phyloP scores from a whole-genome alignment of 2,329 filamentous ascomycete genomes.

The Botrytis pseudocinerea region DNA sequence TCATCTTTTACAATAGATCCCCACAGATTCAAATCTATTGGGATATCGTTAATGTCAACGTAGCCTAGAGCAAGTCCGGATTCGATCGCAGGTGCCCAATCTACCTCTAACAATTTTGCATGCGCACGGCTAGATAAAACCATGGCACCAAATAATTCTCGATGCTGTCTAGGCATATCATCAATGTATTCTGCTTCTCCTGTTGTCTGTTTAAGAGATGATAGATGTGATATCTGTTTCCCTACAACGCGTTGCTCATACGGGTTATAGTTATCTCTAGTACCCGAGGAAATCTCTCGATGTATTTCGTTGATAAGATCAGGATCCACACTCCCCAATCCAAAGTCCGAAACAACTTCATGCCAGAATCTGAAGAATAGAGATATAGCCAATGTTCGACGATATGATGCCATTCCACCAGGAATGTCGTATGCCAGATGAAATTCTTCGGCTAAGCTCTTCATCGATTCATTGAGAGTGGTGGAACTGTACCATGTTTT shows the following conservation, averaged over 20 bases:
- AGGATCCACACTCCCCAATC: slow-evolving; percentile 58
- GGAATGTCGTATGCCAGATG: slow-evolving; percentile 84
- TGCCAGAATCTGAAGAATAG: slow-evolving; percentile 98
- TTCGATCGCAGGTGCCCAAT: slow-evolving; percentile 67
- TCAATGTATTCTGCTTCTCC: slow-evolving; percentile 95
- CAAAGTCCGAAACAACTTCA: slow-evolving; percentile 68
- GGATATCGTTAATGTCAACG: slow-evolving; percentile 77
- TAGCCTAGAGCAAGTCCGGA: slow-evolving; percentile 72
- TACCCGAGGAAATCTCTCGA: slow-evolving; percentile 74
- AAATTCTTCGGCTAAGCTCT: slow-evolving; percentile 79
- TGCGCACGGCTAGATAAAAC: slow-evolving; percentile 86
- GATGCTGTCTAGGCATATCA: slow-evolving; percentile 80
- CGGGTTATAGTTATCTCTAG: slow-evolving; percentile 69
- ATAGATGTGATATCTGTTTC: slow-evolving; percentile 78
- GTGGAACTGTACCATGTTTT: slow-evolving; percentile 75
- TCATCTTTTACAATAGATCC: slow-evolving; percentile 74
- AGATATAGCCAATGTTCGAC: slow-evolving; percentile 81
- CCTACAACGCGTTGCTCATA: slow-evolving; percentile 82
- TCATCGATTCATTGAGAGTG: slow-evolving; percentile 85
- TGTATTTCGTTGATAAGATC: slow-evolving; percentile 82
- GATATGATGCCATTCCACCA: slow-evolving; percentile 93
- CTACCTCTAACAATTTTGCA: slow-evolving; percentile 76
- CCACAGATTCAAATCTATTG: slow-evolving; percentile 81
- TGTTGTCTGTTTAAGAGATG: slow-evolving; percentile 87
- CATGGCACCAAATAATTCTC: slow-evolving; percentile 83